A percentile compares a stretch with the other conserved stretches of the same genome.
These are phyloP conservation scores for Claviceps fusiformis DNA, from an alignment of 2,329 filamentous ascomycete species.

Conservation along the genomic window DNA sequence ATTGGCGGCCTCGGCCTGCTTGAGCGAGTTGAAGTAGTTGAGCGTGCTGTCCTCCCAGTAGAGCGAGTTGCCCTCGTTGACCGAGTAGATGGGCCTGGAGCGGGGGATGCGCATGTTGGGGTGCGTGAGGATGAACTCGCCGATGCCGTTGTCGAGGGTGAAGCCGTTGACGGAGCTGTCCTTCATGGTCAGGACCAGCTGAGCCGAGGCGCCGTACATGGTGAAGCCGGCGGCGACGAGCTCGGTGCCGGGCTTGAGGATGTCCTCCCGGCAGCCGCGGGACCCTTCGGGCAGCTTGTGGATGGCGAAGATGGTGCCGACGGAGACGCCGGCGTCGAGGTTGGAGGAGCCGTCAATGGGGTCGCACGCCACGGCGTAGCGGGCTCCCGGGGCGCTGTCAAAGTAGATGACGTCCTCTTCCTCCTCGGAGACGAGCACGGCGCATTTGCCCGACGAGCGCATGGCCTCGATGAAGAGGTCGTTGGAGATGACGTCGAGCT, in stretches of 20 bases:
- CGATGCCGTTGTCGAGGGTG: conserved; percentile 89
- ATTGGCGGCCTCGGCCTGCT: conserved; percentile 51
- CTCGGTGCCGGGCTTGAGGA: conserved; percentile 80
- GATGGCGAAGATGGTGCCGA: conserved; percentile 93
- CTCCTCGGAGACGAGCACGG: conserved; percentile 92
- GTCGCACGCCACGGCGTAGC: conserved; percentile 93
- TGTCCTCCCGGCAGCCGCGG: conserved; percentile 64
- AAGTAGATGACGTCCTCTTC: conserved; percentile 90
- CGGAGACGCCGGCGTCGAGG: conserved; percentile 91
- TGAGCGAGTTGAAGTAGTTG: conserved; percentile 79
- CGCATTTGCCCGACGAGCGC: conserved; percentile 81
- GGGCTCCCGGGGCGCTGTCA: conserved; percentile 57
- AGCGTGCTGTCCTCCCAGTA: conserved; percentile 90
- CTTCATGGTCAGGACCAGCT: conserved; percentile 95
- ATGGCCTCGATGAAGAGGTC: conserved; percentile 95
- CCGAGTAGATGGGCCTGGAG: conserved; percentile 79
- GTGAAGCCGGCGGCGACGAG: conserved; percentile 95
- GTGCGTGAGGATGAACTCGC: conserved; percentile 97
- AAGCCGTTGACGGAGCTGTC: conserved; percentile 89
- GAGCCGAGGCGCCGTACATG: conserved; percentile 96
- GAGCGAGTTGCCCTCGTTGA: conserved; percentile 95
- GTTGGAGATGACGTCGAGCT: conserved; percentile 97
- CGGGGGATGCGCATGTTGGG: conserved; percentile 82
- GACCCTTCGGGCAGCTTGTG: conserved; percentile 76
- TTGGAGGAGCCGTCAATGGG: conserved; percentile 98